Evolutionary conservation across 192 early-diverging fungal species (phyloP).

Genomic region (Backusella westeae): DNA sequence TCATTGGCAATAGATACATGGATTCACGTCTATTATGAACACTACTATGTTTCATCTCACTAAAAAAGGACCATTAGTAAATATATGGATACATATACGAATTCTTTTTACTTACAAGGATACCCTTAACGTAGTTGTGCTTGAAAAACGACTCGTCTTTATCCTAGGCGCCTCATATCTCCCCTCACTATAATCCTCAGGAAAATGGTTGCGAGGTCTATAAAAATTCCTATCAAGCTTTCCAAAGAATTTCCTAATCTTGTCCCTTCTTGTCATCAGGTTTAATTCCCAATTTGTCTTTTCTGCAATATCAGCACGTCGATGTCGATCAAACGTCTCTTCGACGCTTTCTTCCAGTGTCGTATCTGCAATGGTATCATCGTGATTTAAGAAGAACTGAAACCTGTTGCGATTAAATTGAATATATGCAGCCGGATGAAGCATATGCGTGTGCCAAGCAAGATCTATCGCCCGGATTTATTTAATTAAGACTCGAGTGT

Average conservation of each 20-base stretch:
- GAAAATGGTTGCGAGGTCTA: background rate
- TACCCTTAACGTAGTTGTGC: background rate
- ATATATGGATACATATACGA: background rate
- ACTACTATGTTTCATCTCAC: background rate
- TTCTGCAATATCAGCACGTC: conserved; percentile 1
- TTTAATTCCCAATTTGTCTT: background rate
- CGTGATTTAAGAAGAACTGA: background rate
- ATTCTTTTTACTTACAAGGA: background rate
- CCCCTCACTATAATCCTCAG: background rate
- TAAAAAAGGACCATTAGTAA: background rate
- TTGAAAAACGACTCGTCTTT: background rate
- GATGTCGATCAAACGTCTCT: background rate
- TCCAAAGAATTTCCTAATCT: background rate
- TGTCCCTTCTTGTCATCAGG: background rate
- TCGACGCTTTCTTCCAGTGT: background rate
- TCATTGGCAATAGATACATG: background rate
- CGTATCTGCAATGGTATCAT: background rate
- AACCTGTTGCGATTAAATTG: background rate
- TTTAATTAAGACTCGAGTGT: too few species aligned
- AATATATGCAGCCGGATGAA: background rate
- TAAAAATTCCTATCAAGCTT: background rate
- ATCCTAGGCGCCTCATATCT: background rate
- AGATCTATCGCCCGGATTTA: background rate
- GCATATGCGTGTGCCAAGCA: background rate
- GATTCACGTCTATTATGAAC: background rate